phyloP scores from a whole-genome alignment of 768 basidiomycete species.

The Hysterangium stoloniferum region DNA sequence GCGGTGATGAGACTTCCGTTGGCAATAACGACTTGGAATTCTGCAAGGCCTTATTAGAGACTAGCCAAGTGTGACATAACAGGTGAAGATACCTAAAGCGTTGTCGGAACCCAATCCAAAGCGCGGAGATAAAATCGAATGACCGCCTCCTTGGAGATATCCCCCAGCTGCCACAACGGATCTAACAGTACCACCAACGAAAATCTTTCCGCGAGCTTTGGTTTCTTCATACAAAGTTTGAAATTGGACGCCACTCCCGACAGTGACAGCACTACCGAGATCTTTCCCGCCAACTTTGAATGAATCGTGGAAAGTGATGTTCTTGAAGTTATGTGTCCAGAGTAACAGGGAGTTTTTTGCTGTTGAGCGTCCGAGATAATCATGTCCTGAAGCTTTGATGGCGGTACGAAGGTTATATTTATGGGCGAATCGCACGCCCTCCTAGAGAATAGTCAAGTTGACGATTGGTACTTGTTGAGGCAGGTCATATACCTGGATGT shows the following conservation, averaged over 20 bases:
- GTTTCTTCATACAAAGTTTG: conserved; percentile 18
- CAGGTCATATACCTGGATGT: conserved; percentile 22
- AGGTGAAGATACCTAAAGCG: conserved; percentile 13
- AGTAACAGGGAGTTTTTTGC: conserved; percentile 33
- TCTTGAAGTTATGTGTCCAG: conserved; percentile 33
- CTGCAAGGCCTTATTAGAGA: conserved; percentile 5
- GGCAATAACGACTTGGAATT: conserved; percentile 25
- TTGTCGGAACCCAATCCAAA: conserved; percentile 24
- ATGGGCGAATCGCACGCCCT: conserved; percentile 24
- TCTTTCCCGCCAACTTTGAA: conserved; percentile 16
- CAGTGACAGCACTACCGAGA: conserved; percentile 23
- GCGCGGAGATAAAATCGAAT: conserved; percentile 21
- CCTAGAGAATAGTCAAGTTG: conserved; percentile 15
- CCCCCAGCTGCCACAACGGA: conserved; percentile 27
- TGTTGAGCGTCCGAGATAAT: conserved; percentile 38
- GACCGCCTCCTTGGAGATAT: conserved; percentile 27
- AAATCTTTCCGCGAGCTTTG: conserved; percentile 19
- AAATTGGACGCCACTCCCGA: conserved; percentile 23
- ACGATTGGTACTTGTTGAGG: not conserved
- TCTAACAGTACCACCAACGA: conserved; percentile 21
- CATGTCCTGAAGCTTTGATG: conserved; percentile 31
- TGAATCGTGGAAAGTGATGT: conserved; percentile 24
- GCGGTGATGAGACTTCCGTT: conserved; percentile 22
- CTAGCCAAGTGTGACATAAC: too few relatives aligned
- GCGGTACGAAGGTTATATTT: conserved; percentile 24